These are phyloP conservation scores for Agrocybe pediades DNA, from an alignment of 768 basidiomycete genomes.

Conservation along the genomic window DNA sequence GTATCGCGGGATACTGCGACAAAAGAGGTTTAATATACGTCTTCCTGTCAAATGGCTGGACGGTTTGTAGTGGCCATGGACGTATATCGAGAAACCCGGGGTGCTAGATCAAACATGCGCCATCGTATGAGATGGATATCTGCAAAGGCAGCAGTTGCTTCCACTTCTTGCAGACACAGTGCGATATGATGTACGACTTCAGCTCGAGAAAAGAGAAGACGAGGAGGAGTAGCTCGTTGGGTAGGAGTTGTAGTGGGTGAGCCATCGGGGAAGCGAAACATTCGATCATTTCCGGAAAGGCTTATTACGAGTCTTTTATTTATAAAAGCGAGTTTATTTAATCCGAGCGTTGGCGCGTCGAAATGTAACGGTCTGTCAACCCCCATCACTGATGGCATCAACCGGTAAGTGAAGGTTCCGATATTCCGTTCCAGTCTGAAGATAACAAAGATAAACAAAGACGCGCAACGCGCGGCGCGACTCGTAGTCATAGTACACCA, in stretches of 20 bases:
- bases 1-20: not conserved
- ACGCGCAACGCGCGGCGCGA: too few species aligned
- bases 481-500: too few species aligned
- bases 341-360: too few species aligned
- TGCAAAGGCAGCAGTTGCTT: not conserved
- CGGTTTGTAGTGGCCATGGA: not conserved
- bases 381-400: too few species aligned
- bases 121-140: not conserved
- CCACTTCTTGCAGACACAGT: slow-evolving; percentile 1
- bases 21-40: not conserved
- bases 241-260: not conserved
- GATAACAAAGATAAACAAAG: too few species aligned
- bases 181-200: not conserved
- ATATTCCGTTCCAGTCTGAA: too few species aligned
- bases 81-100: not conserved
- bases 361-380: too few species aligned
- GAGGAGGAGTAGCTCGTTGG: not conserved
- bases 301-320: too few species aligned
- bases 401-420: too few species aligned
- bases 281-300: too few species aligned
- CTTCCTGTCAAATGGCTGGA: not conserved
- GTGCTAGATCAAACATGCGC: not conserved
- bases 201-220: not conserved
- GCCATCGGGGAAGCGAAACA: too few species aligned
- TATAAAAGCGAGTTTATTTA: too few species aligned